Percentiles rank a stretch among this genome's conserved stretches.
These are phyloP conservation scores for Brassica hybrid DNA, from an alignment of 441 rosid species.

Conservation along the genomic window DNA sequence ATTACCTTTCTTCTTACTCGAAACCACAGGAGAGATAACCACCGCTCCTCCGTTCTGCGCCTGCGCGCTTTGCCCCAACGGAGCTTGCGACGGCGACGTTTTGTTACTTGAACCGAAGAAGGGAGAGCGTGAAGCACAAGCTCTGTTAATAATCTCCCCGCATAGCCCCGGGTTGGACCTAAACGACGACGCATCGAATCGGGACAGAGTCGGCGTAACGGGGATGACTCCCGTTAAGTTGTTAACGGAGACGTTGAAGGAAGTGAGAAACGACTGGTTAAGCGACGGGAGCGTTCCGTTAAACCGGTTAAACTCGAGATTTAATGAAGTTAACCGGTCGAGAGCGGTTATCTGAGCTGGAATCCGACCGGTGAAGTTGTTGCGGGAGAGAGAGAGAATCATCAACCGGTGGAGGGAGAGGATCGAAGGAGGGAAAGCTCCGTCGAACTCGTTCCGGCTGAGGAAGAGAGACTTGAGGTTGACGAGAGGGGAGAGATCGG, in stretches of 20 bases:
- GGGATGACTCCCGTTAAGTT: conserved; percentile 77
- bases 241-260: conserved; percentile 77
- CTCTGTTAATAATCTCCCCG: conserved; percentile 70
- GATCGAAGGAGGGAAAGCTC: conserved; percentile 72
- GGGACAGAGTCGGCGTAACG: conserved; percentile 61
- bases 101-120: too few relatives aligned
- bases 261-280: conserved; percentile 61
- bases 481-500: conserved; percentile 70
- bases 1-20: too few relatives aligned
- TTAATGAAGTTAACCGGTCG: conserved; percentile 61
- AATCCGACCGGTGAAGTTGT: conserved; percentile 62
- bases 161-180: conserved; percentile 69
- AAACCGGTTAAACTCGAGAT: conserved; percentile 67
- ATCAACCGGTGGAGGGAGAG: conserved; percentile 62
- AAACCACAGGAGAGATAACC: too few relatives aligned
- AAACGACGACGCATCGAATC: conserved; percentile 68
- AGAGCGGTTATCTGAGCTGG: conserved; percentile 58
- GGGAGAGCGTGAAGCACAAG: conserved; percentile 60
- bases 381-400: conserved; percentile 62
- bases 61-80: too few relatives aligned
- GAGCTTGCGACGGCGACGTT: too few relatives aligned
- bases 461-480: conserved; percentile 76
- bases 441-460: conserved; percentile 63
- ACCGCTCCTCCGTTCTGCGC: too few relatives aligned
- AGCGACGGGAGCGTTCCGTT: conserved; percentile 72